Conservation (phyloP, 371 early-diverging fungal species). For the Haplosporangium sp. region DNA sequence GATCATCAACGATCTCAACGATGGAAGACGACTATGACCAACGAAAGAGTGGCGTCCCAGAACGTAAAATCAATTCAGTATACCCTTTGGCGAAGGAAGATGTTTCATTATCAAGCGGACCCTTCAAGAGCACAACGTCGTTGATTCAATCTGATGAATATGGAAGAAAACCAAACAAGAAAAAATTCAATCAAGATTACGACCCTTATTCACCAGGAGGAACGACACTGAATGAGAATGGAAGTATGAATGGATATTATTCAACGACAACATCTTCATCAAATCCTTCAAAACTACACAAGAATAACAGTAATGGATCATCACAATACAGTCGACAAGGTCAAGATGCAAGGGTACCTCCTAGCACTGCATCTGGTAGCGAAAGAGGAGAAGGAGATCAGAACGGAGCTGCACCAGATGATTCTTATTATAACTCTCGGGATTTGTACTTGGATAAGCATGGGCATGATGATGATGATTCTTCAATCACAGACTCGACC, state of each 20-base stretch:
- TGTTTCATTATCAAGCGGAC: conserved; percentile 30
- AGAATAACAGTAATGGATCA: conserved; percentile 30
- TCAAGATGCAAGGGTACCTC: not conserved
- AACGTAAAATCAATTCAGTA: conserved; percentile 11
- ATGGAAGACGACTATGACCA: conserved; percentile 11
- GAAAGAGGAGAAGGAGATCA: conserved; percentile 3
- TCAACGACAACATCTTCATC: conserved; percentile 24
- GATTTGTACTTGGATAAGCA: conserved; percentile 33
- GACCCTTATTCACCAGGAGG: conserved; percentile 42
- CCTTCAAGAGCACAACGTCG: conserved; percentile 48
- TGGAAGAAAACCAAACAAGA: conserved; percentile 18
- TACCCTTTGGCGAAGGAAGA: conserved; percentile 30
- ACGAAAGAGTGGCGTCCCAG: not conserved
- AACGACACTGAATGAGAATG: conserved; percentile 44
- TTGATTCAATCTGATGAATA: conserved; percentile 33
- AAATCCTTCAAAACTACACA: conserved; percentile 19
- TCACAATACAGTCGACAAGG: conserved; percentile 22
- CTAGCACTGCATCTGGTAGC: not conserved
- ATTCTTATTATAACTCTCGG: conserved; percentile 39
- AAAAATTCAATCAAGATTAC: not conserved
- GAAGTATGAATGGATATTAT: conserved; percentile 31
- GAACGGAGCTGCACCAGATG: conserved; percentile 8
- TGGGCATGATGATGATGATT: conserved; percentile 39
- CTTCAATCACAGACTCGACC: conserved; percentile 37
- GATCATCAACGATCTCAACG: conserved; percentile 16